A percentile compares a stretch with the other conserved stretches of the same genome.
phyloP scores from a whole-genome alignment of 164 flowering plant genomes.

The Berberis vulgaris region DNA sequence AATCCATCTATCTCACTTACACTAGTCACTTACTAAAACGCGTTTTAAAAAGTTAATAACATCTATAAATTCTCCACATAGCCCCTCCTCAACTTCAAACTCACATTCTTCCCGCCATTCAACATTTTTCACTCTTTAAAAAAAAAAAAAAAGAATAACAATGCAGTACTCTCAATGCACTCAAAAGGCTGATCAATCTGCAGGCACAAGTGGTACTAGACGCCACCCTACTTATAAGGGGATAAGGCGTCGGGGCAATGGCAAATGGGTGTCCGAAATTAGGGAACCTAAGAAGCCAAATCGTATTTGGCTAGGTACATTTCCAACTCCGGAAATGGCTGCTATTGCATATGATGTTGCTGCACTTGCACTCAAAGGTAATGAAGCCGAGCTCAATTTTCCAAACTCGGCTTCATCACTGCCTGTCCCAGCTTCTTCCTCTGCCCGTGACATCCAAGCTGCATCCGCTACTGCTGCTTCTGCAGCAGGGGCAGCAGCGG shows the following conservation, averaged over 20 bases:
- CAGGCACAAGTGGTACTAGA: background rate
- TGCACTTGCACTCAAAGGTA: constrained; percentile 51
- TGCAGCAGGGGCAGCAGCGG: background rate
- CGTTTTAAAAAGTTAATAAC: too few species aligned
- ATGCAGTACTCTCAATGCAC: too few species aligned
- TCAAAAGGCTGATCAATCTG: too few species aligned
- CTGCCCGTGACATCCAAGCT: constrained; percentile 41
- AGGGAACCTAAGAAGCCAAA: constrained; percentile 47
- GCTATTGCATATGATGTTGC: constrained; percentile 74
- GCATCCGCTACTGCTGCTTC: constrained; percentile 52
- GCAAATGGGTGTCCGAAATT: constrained; percentile 60
- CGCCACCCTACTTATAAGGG: background rate
- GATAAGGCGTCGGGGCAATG: constrained; percentile 23
- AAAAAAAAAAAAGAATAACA: too few species aligned
- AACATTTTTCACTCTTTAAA: too few species aligned
- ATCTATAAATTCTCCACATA: too few species aligned
- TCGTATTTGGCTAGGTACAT: constrained; percentile 56
- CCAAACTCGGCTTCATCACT: constrained; percentile 22
- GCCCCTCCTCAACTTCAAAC: too few species aligned
- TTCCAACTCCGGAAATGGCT: constrained; percentile 46
- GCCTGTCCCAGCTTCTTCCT: constrained; percentile 39
- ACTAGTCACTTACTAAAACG: too few species aligned
- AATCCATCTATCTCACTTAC: too few species aligned
- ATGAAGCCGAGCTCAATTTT: constrained; percentile 48
- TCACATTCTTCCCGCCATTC: too few species aligned